These are phyloP conservation scores for Amauroascus verrucosus DNA, from an alignment of 2,329 filamentous ascomycete species.

Conservation along the genomic window DNA sequence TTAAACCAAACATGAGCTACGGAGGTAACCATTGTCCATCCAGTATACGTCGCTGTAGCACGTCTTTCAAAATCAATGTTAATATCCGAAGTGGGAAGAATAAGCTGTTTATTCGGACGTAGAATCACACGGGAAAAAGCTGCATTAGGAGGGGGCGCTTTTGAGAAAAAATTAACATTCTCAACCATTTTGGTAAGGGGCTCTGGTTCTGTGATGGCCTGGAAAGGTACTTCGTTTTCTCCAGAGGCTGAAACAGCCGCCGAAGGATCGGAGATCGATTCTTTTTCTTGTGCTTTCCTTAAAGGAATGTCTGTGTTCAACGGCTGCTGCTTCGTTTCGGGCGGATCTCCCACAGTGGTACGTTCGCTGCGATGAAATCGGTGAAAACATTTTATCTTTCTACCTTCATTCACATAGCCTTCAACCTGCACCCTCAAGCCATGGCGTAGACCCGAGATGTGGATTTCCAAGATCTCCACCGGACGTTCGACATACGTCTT, in stretches of 20 bases:
- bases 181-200: constrained; percentile 16
- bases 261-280: background rate
- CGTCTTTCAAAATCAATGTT: constrained; percentile 84
- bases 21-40: constrained; percentile 80
- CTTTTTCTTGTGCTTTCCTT: background rate
- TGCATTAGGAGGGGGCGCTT: constrained; percentile 37
- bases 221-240: constrained; percentile 8
- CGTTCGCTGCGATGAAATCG: constrained; percentile 65
- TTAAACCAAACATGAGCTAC: constrained; percentile 98
- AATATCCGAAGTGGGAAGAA: constrained; percentile 70
- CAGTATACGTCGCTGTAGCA: constrained; percentile 63
- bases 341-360: constrained; percentile 44
- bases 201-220: constrained; percentile 15
- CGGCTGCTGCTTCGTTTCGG: constrained; percentile 18
- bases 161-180: constrained; percentile 31
- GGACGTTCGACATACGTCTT: constrained; percentile 75
- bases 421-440: constrained; percentile 82
- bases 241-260: background rate
- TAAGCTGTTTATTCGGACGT: constrained; percentile 56
- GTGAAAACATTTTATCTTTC: constrained; percentile 72
- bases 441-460: constrained; percentile 77
- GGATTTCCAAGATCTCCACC: constrained; percentile 77
- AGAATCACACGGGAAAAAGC: constrained; percentile 69
- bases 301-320: constrained; percentile 26
- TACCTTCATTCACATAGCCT: constrained; percentile 80